A percentile compares a stretch with the other conserved stretches of the same genome.
phyloP scores from a whole-genome alignment of 306 rosid species.

The Gynostemma pentaphyllum region DNA sequence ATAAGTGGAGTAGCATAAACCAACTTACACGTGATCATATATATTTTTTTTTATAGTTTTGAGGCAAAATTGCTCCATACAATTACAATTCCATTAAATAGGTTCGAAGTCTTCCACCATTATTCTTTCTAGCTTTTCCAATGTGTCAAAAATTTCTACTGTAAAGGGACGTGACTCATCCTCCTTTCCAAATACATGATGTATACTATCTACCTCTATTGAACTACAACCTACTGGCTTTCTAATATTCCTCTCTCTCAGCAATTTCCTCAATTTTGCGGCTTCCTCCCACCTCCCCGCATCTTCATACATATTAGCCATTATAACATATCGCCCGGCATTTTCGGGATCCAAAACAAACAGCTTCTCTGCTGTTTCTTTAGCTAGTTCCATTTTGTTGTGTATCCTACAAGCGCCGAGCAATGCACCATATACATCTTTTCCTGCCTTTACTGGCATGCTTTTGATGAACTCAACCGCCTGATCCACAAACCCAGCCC shows the following conservation, averaged over 20 bases:
- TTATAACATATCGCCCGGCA: constrained; percentile 48
- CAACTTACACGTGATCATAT: too few species aligned
- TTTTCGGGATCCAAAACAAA: constrained; percentile 46
- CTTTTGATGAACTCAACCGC: constrained; percentile 41
- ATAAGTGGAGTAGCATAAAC: too few species aligned
- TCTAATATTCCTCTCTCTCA: constrained; percentile 56
- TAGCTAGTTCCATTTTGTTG: constrained; percentile 48
- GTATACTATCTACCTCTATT: constrained; percentile 44
- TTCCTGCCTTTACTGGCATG: constrained; percentile 67
- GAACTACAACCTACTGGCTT: constrained; percentile 62
- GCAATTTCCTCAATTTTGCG: constrained; percentile 44
- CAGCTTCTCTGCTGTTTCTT: constrained; percentile 54
- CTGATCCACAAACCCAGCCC: constrained; percentile 51
- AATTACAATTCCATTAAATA: background rate
- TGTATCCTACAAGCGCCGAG: constrained; percentile 74
- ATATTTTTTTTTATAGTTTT: too few species aligned
- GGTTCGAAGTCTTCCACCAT: constrained; percentile 25
- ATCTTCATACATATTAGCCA: constrained; percentile 69
- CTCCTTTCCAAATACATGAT: constrained; percentile 39
- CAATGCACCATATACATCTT: constrained; percentile 66
- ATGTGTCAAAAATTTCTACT: constrained; percentile 33
- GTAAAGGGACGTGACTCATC: constrained; percentile 45
- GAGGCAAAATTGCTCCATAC: too few species aligned
- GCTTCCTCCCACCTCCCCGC: constrained; percentile 65
- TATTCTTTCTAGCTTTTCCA: constrained; percentile 32